These are phyloP conservation scores for Symbiodinium pilosum DNA, from an alignment of 73 alveolate species.

Conservation along the genomic window DNA sequence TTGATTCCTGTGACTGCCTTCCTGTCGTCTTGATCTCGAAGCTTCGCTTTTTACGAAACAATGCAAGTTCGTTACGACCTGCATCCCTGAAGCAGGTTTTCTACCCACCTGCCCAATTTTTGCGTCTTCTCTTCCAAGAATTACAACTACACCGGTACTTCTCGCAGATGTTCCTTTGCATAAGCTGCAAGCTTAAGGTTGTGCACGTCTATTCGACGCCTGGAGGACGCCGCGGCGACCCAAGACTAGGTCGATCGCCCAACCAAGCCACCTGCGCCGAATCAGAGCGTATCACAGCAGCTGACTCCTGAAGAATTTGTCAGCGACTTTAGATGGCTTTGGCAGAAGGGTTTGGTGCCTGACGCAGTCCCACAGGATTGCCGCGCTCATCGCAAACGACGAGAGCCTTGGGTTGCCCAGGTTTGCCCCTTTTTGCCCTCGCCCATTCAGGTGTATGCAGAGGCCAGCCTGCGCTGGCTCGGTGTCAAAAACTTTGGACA, in stretches of 20 bases:
- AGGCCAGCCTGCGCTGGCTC: constrained; percentile 24
- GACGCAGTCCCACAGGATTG: constrained; percentile 32
- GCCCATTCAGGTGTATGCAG: neutral
- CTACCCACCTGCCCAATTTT: too few relatives aligned
- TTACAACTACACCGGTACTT: too few relatives aligned
- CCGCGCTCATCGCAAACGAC: neutral
- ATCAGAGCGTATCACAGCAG: neutral
- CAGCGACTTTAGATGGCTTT: too few relatives aligned
- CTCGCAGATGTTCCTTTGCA: too few relatives aligned
- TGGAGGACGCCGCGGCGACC: neutral
- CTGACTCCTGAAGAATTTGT: too few relatives aligned
- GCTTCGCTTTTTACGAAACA: too few relatives aligned
- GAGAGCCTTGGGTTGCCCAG: neutral
- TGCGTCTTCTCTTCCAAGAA: too few relatives aligned
- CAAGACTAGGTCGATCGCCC: neutral
- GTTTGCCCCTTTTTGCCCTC: neutral
- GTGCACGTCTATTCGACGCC: too few relatives aligned
- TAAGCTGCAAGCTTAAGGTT: too few relatives aligned
- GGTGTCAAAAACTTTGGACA: constrained; percentile 28
- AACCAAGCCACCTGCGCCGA: constrained; percentile 2
- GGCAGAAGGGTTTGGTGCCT: too few relatives aligned
- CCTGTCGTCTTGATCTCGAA: too few relatives aligned
- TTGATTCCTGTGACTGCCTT: too few relatives aligned
- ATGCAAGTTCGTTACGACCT: neutral
- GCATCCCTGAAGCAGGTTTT: neutral